Evolutionary conservation across 2,329 filamentous ascomycete species (phyloP), one percentile per base, ranked within the genome.

Genomic region (Penicillium freii): DNA sequence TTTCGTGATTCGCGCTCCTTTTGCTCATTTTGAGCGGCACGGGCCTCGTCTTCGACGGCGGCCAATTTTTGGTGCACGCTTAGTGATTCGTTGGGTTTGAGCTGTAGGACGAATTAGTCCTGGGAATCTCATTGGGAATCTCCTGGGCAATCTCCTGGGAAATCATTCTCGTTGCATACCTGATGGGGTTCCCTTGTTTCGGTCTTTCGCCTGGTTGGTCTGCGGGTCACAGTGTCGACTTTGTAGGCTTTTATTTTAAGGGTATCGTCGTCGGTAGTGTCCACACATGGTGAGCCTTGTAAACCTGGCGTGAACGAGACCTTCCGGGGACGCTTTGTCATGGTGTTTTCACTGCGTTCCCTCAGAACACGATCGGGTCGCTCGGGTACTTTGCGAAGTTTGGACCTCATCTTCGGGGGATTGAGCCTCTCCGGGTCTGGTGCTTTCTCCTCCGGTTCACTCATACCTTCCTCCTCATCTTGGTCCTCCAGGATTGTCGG

Each of bases 61-160:
- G 75, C 76, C 10, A 80, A 71, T 59, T 78, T 80, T 58, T 80
- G 73, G 6, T 71, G 55, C 6, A 80, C 66, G 34, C 73, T 77
- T 54, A 74, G 65, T 6, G 66, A 57, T 40, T 67, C 63, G 8
- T 51, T 55, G 17, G 50, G 38, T 29, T 60, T 61, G 58, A 61
- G 59, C 58, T 66, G 43, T 11, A 34, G 8, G 21, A 5, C 25
- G 29, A 9, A 43, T 67, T 45, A 67, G 59, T 57, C 56, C 17
- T 46, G 5, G 15, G 29, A 33, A 27, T 29, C 33, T 45, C 58
- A 9, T 29, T 38, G 9, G 15, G 29, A 17, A 46, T 21, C 11
- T 45, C 55, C 4, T 25, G 39, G 8, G 13, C 11, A 19, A 34
- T 33, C 11, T 46, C 52, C 10, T 40, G 33, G 33, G 43, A 25